These are phyloP conservation scores for Lophiostoma macrostomum DNA, from an alignment of 495 filamentous ascomycete species.

Conservation along the genomic window DNA sequence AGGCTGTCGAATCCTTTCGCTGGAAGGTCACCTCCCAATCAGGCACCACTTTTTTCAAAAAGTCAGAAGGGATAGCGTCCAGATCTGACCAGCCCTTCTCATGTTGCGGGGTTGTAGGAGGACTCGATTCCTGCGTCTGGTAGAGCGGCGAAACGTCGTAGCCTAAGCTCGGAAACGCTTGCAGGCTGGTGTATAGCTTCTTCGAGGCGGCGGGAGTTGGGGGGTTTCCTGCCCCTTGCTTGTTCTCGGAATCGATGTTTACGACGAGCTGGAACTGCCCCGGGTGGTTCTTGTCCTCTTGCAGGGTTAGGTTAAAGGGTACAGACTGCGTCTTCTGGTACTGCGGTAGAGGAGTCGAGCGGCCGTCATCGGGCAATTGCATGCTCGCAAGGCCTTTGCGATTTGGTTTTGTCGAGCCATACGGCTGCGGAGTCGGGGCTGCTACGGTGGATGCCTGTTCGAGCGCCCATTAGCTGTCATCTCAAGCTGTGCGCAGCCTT, in stretches of 20 bases:
- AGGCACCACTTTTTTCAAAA: constrained; percentile 30
- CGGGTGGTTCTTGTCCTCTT: constrained; percentile 31
- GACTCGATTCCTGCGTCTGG: constrained; percentile 28
- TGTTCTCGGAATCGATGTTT: constrained; percentile 21
- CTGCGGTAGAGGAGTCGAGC: constrained; percentile 20
- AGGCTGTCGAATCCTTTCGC: constrained; percentile 20
- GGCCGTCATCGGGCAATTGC: constrained; percentile 13
- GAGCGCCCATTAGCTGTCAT: background rate
- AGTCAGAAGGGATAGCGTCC: constrained; percentile 29
- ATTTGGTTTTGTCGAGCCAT: background rate
- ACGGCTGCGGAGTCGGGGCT: constrained; percentile 2
- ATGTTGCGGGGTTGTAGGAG: constrained; percentile 22
- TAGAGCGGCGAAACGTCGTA: constrained; percentile 30
- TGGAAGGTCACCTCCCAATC: constrained; percentile 28
- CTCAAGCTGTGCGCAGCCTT: no score
- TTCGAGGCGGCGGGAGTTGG: constrained; percentile 8
- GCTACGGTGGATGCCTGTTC: constrained; percentile 20
- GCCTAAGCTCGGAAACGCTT: constrained; percentile 24
- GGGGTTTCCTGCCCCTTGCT: background rate
- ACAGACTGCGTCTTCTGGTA: constrained; percentile 29
- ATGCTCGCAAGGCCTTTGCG: constrained; percentile 19
- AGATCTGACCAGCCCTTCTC: constrained; percentile 35
- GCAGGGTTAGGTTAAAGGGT: constrained; percentile 29
- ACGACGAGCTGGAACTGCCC: constrained; percentile 32
- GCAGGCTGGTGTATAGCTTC: constrained; percentile 26